phyloP scores from a whole-genome alignment of 73 alveolate species.

The Paramecium biaurelia region DNA sequence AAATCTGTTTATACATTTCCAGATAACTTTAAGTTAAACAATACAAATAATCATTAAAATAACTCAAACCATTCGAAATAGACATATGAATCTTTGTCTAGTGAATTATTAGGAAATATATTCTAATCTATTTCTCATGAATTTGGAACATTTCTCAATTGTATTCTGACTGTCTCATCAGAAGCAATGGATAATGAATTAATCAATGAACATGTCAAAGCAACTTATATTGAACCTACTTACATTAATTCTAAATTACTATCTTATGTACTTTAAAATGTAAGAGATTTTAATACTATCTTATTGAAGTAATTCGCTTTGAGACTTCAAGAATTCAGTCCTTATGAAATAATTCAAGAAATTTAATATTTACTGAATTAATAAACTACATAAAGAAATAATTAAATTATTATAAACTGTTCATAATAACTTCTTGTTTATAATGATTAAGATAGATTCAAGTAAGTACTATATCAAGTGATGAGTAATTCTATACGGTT shows the following conservation, averaged over 20 bases:
- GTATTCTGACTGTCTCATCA: background rate
- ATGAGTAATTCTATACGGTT: background rate
- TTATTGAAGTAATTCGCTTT: background rate
- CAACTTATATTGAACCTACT: background rate
- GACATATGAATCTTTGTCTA: background rate
- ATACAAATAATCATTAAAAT: background rate
- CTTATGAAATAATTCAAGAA: background rate
- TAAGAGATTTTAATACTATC: slow-evolving; percentile 1
- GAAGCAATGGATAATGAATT: background rate
- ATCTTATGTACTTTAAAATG: background rate
- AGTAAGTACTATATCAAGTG: background rate
- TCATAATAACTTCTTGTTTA: background rate
- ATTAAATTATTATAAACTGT: background rate
- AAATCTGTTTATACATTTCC: background rate
- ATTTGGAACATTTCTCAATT: slow-evolving; percentile 28
- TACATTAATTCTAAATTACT: background rate
- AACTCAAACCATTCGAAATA: background rate
- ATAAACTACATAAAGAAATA: background rate
- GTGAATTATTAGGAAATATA: background rate
- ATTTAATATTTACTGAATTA: background rate
- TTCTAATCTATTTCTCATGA: slow-evolving; percentile 26
- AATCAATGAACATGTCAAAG: background rate
- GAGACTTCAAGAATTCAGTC: slow-evolving; percentile 20
- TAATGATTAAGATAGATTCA: slow-evolving; percentile 36
- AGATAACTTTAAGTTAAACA: background rate